Base-by-base conservation (phyloP, 352 stramenopile genomes). In the Phytophthora europaea region DNA sequence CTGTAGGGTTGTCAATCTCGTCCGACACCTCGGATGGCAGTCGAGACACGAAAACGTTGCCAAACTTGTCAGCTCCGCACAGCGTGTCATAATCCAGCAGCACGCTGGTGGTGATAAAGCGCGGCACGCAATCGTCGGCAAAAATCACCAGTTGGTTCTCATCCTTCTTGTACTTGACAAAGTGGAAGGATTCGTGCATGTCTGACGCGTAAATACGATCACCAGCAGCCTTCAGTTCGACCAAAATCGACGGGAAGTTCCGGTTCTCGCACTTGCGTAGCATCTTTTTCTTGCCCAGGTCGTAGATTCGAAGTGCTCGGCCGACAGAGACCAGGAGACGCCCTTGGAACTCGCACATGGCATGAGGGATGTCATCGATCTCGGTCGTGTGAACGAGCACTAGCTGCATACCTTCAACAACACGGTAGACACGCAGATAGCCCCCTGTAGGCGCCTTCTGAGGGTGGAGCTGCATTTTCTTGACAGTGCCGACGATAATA, bases 271-370 rank as follows among this genome's bases (percentile, higher is more conserved):
- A 99, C 88, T 99, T 99, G 76, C 97, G 96, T 33, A 99, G 80
- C 73, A 99, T 89, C 74, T 99, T 99, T 51, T 98, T 98, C 87
- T 99, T 99, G 62, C 98, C 98, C 52, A 99, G 84, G 71, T 99
- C 98, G 83, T 99, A 99, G n/a, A 99, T 95, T 31, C 98, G 92
- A 0, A 99, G 81, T 26, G 85, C 93, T 47, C 90, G 91, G 9
- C 98, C 98, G n/a, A 99, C 92, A 18, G 98, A 99, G 13, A 99
- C 98, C 20, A 99, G 84, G 22, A 99, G 80, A 22, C 97, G 87
- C 22, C 98, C 98, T 72, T 99, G 96, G 79, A 99, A 99, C 67
- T 99, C 96, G 70, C 94, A 97, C 85, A 99, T 94, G 4, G 98
- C 95, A 28, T 99, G 90, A 8, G 98, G 98, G 22, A 99, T 95